A percentile compares a stretch with the other conserved stretches of the same genome.
These are phyloP conservation scores for Leccinum sublutescens DNA, from an alignment of 768 basidiomycete species.

Conservation along the genomic window DNA sequence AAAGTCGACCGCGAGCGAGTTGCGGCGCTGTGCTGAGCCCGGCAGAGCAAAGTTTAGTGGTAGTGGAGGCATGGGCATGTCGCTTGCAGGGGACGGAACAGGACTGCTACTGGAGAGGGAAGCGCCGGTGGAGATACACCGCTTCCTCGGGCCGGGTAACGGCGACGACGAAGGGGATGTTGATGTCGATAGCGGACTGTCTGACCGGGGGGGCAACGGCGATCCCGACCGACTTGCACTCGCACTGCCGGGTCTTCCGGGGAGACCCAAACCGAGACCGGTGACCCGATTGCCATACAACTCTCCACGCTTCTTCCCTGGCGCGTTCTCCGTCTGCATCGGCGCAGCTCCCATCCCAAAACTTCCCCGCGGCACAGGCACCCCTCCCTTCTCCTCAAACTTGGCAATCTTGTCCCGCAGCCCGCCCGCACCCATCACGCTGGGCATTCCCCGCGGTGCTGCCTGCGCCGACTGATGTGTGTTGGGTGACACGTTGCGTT, in stretches of 20 bases:
- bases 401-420: conserved; percentile 73
- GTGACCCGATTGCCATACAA: conserved; percentile 73
- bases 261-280: conserved; percentile 18
- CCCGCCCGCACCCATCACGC: conserved; percentile 25
- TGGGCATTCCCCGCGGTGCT: conserved; percentile 29
- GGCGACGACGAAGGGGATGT: not conserved
- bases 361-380: conserved; percentile 72
- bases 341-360: conserved; percentile 68
- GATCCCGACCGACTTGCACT: conserved; percentile 15
- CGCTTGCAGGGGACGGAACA: conserved; percentile 3
- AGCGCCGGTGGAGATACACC: conserved; percentile 29
- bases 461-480: conserved; percentile 36
- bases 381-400: conserved; percentile 76
- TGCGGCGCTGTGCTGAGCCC: conserved; percentile 19
- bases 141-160: conserved; percentile 25
- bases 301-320: conserved; percentile 56
- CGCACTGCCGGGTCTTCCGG: not conserved
- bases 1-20: conserved; percentile 30
- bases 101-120: conserved; percentile 12
- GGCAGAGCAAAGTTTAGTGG: conserved; percentile 17
- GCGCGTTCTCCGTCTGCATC: conserved; percentile 45
- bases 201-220: conserved; percentile 9
- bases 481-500: conserved; percentile 38
- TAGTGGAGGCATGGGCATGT: conserved; percentile 25
- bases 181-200: conserved; percentile 14